phyloP scores from a whole-genome alignment of 768 basidiomycete species.

The Exsudoporus frostii region DNA sequence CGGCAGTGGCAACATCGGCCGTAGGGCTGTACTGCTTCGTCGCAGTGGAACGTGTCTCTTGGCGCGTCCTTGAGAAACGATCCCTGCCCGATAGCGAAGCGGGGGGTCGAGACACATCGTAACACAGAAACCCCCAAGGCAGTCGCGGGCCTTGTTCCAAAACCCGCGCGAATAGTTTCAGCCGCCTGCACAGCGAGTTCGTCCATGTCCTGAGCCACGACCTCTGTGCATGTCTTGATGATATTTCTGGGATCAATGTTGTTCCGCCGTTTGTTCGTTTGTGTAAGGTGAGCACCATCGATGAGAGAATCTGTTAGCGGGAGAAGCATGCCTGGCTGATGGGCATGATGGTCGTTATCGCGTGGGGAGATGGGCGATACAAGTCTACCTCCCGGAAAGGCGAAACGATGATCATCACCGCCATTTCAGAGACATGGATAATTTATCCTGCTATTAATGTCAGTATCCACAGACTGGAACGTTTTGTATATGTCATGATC shows the following conservation, averaged over 20 bases:
- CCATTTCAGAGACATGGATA: background rate
- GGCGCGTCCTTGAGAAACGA: background rate
- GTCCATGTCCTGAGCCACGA: background rate
- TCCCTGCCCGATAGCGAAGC: background rate
- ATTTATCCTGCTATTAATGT: background rate
- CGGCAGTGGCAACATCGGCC: background rate
- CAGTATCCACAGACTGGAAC: background rate
- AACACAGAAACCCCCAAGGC: too few relatives aligned
- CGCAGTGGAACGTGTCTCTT: background rate
- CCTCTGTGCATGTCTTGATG: background rate
- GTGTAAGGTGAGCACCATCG: background rate
- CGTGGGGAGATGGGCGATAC: background rate
- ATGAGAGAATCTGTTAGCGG: background rate
- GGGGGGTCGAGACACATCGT: background rate
- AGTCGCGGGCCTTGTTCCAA: background rate
- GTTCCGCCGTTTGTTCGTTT: background rate
- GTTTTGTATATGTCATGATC: conserved; percentile 1
- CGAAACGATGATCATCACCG: background rate
- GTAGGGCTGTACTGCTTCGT: background rate
- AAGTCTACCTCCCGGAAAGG: background rate
- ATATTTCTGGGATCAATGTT: background rate
- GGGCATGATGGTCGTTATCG: conserved; percentile 2
- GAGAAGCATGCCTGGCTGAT: background rate
- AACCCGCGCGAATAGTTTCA: background rate
- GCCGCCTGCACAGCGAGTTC: background rate